Conservation (phyloP, 768 basidiomycete species). For the Trametes punicea region DNA sequence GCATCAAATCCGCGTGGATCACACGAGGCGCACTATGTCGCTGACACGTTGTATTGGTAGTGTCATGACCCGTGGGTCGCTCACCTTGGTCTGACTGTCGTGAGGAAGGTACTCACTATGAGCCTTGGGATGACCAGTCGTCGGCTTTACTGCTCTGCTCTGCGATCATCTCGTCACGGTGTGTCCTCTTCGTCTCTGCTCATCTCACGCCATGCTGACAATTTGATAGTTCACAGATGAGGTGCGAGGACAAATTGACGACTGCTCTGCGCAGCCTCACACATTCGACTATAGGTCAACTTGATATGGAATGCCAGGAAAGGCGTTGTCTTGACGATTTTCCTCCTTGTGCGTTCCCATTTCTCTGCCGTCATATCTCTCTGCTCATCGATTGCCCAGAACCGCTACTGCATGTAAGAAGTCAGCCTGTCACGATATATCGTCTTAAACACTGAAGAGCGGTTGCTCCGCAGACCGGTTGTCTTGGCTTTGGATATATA, state of each 20-base stretch:
- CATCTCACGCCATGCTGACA: background rate
- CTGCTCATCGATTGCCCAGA: conserved; percentile 13
- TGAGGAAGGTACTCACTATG: background rate
- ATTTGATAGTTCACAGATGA: conserved; percentile 24
- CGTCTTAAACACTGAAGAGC: background rate
- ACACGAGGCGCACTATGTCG: background rate
- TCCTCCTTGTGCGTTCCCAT: conserved; percentile 24
- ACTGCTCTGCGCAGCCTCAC: background rate
- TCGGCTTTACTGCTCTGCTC: conserved; percentile 25
- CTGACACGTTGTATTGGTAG: conserved; percentile 24
- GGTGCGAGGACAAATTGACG: conserved; percentile 9
- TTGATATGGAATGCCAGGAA: conserved; percentile 24
- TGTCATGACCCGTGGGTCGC: conserved; percentile 25
- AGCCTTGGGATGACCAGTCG: conserved; percentile 13
- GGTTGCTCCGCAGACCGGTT: conserved; percentile 17
- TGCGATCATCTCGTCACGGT: conserved; percentile 31
- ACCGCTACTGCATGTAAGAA: conserved; percentile 29
- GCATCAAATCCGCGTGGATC: background rate
- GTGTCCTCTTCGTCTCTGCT: background rate
- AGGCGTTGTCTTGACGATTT: conserved; percentile 27
- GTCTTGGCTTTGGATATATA: conserved; percentile 27
- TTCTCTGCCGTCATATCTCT: background rate
- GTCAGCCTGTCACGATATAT: background rate
- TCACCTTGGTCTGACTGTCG: too few relatives aligned
- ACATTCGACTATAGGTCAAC: conserved; percentile 15